Percentiles rank a stretch among this genome's conserved stretches.
phyloP scores from a whole-genome alignment of 495 filamentous ascomycete species.

The Lasiosphaeria hispida region DNA sequence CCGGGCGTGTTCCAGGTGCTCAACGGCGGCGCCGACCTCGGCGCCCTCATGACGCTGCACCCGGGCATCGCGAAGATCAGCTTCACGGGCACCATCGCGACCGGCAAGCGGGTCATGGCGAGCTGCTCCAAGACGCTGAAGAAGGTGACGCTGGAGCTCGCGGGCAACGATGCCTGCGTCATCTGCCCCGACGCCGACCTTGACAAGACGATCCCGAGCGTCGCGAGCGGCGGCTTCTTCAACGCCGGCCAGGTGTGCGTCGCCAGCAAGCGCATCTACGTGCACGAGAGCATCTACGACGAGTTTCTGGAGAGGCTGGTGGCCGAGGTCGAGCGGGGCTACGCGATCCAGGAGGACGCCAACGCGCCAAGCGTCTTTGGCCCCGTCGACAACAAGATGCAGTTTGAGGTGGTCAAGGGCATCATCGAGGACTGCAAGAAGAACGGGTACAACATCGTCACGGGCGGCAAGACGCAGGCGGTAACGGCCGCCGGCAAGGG shows the following conservation, averaged over 20 bases:
- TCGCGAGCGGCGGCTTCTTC: conserved; percentile 54
- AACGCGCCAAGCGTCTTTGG: conserved; percentile 45
- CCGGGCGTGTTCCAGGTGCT: conserved; percentile 66
- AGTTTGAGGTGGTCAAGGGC: conserved; percentile 53
- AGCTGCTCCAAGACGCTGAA: conserved; percentile 61
- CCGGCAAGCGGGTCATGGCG: conserved; percentile 63
- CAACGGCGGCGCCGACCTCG: conserved; percentile 64
- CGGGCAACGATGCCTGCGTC: conserved; percentile 68
- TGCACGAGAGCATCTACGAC: conserved; percentile 66
- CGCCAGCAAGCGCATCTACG: conserved; percentile 62
- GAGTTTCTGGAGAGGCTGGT: conserved; percentile 56
- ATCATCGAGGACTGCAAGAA: conserved; percentile 45
- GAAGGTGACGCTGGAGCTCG: conserved; percentile 49
- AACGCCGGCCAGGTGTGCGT: conserved; percentile 59
- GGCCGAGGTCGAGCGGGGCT: conserved; percentile 48
- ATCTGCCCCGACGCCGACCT: conserved; percentile 66
- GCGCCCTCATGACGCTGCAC: conserved; percentile 56
- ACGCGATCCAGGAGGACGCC: conserved; percentile 49
- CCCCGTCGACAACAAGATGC: conserved; percentile 60
- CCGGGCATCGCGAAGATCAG: conserved; percentile 63
- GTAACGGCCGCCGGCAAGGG: conserved; percentile 31
- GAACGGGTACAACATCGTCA: conserved; percentile 44
- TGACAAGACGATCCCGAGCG: conserved; percentile 50
- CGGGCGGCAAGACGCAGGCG: conserved; percentile 32
- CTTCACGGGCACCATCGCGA: conserved; percentile 65